Conservation (phyloP, 2,329 filamentous ascomycete genomes). For the Huntiella bhutanensis region DNA sequence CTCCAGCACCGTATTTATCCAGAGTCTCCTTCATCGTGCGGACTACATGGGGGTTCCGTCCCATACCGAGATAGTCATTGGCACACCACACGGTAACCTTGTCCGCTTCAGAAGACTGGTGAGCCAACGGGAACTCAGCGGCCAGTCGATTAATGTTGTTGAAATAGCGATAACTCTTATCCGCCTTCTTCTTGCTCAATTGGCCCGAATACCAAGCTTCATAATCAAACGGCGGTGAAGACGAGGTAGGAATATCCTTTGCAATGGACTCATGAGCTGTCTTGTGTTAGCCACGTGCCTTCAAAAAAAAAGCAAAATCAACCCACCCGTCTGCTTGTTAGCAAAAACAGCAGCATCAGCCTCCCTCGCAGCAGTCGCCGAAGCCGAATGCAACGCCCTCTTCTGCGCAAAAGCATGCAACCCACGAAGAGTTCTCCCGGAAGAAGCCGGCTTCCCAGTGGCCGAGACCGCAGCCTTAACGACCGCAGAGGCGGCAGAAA, state of each 20-base stretch:
- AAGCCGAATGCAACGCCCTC: constrained; percentile 5
- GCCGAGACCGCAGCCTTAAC: constrained; percentile 4
- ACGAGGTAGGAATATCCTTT: constrained; percentile 14
- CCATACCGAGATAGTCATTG: constrained; percentile 98
- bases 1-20: constrained; percentile 85
- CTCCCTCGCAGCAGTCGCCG: constrained; percentile 7
- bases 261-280: constrained; percentile 10
- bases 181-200: constrained; percentile 96
- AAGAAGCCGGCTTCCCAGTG: constrained; percentile 17
- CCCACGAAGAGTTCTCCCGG: constrained; percentile 24
- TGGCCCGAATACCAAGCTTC: constrained; percentile 73
- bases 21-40: constrained; percentile 87
- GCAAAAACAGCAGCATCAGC: constrained; percentile 10
- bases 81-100: constrained; percentile 96
- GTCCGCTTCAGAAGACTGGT: constrained; percentile 68
- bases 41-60: constrained; percentile 70
- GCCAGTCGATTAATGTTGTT: constrained; percentile 99
- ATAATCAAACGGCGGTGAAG: constrained; percentile 60
- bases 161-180: constrained; percentile 99
- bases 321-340: constrained; percentile 11
- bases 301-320: not conserved
- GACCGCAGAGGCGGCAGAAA: constrained; percentile 25
- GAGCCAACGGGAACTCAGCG: constrained; percentile 86
- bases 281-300: not conserved
- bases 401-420: constrained; percentile 36